phyloP scores from a whole-genome alignment of 345 rosid genomes.

The Diplotaxis tenuifolia region DNA sequence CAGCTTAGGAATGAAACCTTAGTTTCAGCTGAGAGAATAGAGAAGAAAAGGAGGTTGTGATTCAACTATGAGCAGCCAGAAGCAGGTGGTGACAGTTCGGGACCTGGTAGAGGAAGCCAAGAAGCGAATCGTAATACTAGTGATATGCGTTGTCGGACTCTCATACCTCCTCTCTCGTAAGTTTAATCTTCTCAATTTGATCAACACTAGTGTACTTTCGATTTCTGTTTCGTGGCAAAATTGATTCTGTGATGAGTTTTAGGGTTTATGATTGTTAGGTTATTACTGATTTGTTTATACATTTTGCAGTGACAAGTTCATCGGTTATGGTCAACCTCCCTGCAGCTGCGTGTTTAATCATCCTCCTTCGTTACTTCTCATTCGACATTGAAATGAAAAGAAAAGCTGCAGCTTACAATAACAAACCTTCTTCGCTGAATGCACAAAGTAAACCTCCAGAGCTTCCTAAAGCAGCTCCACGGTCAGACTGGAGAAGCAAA shows the following conservation, averaged over 20 bases:
- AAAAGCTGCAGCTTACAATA: conserved; percentile 66
- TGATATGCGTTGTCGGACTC: conserved; percentile 82
- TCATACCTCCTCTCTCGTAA: conserved; percentile 91
- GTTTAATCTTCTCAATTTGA: conserved; percentile 28
- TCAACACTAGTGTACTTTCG: background rate
- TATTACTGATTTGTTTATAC: conserved; percentile 25
- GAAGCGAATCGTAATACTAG: conserved; percentile 83
- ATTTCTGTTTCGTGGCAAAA: background rate
- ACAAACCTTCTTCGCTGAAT: conserved; percentile 45
- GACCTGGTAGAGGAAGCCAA: conserved; percentile 96
- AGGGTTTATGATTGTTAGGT: no score
- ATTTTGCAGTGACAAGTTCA: conserved; percentile 81
- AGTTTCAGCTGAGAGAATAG: conserved; percentile 3
- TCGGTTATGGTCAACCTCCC: conserved; percentile 92
- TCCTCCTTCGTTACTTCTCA: conserved; percentile 78
- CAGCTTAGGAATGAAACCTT: background rate
- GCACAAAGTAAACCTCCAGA: conserved; percentile 45
- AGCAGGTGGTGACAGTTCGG: conserved; percentile 58
- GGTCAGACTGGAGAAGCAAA: conserved; percentile 78
- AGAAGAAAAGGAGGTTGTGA: background rate
- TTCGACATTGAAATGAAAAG: conserved; percentile 76
- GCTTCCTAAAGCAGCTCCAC: conserved; percentile 44
- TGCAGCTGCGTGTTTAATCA: conserved; percentile 75
- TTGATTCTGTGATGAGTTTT: background rate
- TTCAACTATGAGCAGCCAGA: conserved; percentile 52